Percentiles rank a stretch among this genome's conserved stretches.
Conservation (phyloP, 2,329 filamentous ascomycete species). For the Canariomyces notabilis region DNA sequence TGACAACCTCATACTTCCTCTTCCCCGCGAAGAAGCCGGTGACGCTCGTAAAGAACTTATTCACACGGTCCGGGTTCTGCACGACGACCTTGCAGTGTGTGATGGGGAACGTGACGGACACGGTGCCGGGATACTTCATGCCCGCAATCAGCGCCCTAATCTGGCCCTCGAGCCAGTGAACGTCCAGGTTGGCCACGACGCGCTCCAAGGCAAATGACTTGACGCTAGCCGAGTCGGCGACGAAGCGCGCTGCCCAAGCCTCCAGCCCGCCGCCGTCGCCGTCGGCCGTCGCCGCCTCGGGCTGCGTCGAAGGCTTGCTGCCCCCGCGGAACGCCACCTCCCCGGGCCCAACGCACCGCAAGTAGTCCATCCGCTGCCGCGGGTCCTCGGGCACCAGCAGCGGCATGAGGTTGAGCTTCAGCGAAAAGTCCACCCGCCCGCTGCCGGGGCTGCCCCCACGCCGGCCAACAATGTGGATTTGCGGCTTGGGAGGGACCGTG, state of each 20-base stretch:
- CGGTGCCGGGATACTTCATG: conserved; percentile 45
- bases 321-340: conserved; percentile 49
- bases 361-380: conserved; percentile 45
- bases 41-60: conserved; percentile 50
- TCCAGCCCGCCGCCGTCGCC: conserved; percentile 39
- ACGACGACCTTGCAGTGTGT: conserved; percentile 46
- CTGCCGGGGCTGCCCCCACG: conserved; percentile 30
- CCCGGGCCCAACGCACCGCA: conserved; percentile 44
- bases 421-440: conserved; percentile 42
- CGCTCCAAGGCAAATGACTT: conserved; percentile 50
- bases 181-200: conserved; percentile 50
- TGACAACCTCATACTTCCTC: conserved; percentile 51
- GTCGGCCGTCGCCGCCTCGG: conserved; percentile 28
- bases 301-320: conserved; percentile 37
- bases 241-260: conserved; percentile 44
- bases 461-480: conserved; percentile 45
- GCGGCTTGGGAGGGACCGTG: conserved; percentile 50
- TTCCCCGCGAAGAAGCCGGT: conserved; percentile 48
- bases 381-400: conserved; percentile 46
- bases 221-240: conserved; percentile 40
- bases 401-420: conserved; percentile 51
- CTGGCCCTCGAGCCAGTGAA: conserved; percentile 50
- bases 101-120: conserved; percentile 45
- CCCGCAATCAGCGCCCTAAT: conserved; percentile 46
- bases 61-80: conserved; percentile 48